Evolutionary conservation across 2,329 filamentous ascomycete species (phyloP).

Genomic region (Trichoderma breve): DNA sequence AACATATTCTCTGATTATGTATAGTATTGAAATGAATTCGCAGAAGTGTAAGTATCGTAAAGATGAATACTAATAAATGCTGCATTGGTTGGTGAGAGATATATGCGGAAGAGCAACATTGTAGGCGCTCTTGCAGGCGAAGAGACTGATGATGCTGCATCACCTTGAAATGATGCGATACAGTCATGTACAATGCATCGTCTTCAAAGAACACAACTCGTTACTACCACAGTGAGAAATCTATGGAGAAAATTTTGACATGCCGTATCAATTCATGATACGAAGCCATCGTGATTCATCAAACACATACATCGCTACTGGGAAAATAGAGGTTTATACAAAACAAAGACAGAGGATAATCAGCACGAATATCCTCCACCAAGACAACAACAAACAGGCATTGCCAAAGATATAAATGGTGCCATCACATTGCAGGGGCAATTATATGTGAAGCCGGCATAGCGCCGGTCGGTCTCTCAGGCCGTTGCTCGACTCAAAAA

Average conservation of each 20-base stretch:
- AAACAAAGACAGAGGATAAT: background rate
- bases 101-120: background rate
- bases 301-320: background rate
- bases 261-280: background rate
- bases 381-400: background rate
- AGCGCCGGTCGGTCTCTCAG: conserved; percentile 70
- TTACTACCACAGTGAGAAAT: no score
- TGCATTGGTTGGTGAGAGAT: background rate
- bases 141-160: background rate
- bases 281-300: background rate
- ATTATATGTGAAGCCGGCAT: conserved; percentile 59
- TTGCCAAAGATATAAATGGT: conserved; percentile 10
- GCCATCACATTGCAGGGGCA: conserved; percentile 38
- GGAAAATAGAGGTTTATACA: background rate
- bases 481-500: conserved; percentile 60
- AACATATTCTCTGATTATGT: no score
- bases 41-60: no score
- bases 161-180: background rate
- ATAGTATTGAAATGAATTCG: no score
- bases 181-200: background rate
- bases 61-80: no score
- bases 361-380: background rate
- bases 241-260: background rate
- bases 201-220: background rate
- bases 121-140: background rate